These are phyloP conservation scores for Globisporangium camurandrum DNA, from an alignment of 352 stramenopile genomes.

Conservation along the genomic window DNA sequence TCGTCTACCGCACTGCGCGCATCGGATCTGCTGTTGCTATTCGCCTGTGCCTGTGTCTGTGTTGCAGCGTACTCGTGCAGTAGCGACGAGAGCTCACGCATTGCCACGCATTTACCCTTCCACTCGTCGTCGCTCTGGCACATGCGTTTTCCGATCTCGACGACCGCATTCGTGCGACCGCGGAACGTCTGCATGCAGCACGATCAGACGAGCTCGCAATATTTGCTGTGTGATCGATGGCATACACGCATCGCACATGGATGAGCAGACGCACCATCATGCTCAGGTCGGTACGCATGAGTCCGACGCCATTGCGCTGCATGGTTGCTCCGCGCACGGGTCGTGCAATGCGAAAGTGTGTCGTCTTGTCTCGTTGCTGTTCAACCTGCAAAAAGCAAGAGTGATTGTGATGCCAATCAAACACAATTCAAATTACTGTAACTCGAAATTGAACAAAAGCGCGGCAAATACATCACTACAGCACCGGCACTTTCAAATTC, in stretches of 20 bases:
- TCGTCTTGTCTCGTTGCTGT: no score
- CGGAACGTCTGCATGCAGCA: slow-evolving; percentile 24
- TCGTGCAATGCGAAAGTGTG: no score
- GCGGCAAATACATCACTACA: no score
- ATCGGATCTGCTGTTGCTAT: no score
- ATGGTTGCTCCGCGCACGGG: slow-evolving; percentile 10
- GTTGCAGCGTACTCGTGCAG: slow-evolving; percentile 15
- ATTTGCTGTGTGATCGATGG: no score
- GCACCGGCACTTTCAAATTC: no score
- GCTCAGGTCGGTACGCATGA: slow-evolving; percentile 34
- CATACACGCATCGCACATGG: no score
- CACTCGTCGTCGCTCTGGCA: slow-evolving; percentile 45
- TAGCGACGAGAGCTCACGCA: slow-evolving; percentile 32
- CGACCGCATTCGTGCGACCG: slow-evolving; percentile 34
- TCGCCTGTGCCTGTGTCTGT: slow-evolving; percentile 1
- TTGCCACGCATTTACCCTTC: slow-evolving; percentile 46
- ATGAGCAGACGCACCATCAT: slow-evolving; percentile 50
- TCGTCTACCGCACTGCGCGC: slow-evolving; percentile 3
- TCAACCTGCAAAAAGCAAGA: no score
- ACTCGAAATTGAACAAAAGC: no score
- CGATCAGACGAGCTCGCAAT: neutral
- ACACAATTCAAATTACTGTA: no score
- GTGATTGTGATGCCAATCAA: no score
- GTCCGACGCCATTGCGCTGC: slow-evolving; percentile 15
- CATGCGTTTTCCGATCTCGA: slow-evolving; percentile 46